A percentile compares a stretch with the other conserved stretches of the same genome.
phyloP scores from a whole-genome alignment of 129 eudicot species.

The Flaveria trinervia region DNA sequence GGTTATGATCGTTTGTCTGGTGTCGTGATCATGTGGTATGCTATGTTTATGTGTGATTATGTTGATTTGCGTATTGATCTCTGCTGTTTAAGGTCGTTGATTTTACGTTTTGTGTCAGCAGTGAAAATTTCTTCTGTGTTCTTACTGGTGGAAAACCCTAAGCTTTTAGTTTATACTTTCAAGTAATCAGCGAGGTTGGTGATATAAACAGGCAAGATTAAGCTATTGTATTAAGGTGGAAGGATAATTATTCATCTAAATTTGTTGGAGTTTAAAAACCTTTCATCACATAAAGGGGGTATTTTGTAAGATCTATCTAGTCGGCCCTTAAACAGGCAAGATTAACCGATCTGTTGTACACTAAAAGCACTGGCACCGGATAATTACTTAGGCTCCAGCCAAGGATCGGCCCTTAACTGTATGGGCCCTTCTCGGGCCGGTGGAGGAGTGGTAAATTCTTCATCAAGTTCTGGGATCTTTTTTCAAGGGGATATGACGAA shows the following conservation, averaged over 20 bases:
- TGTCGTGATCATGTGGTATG: not conserved
- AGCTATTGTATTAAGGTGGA: not conserved
- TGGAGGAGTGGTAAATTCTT: constrained; percentile 62
- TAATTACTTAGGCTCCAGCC: constrained; percentile 49
- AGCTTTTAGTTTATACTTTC: not conserved
- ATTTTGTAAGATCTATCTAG: not conserved
- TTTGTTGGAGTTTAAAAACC: not conserved
- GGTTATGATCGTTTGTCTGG: not conserved
- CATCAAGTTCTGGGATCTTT: constrained; percentile 70
- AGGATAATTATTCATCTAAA: not conserved
- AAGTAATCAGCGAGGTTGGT: not conserved
- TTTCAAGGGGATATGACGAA: constrained; percentile 62
- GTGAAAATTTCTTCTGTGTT: not conserved
- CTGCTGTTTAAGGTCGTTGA: not conserved
- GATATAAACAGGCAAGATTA: not conserved
- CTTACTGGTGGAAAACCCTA: not conserved
- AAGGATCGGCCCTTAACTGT: constrained; percentile 34
- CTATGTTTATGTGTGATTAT: not conserved
- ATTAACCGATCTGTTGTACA: constrained; percentile 7
- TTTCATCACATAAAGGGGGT: not conserved
- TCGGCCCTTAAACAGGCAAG: too few relatives aligned
- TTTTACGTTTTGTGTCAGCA: constrained; percentile 1
- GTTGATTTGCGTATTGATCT: constrained; percentile 16
- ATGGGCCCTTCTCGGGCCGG: constrained; percentile 77
- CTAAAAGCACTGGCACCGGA: constrained; percentile 45